A percentile compares a stretch with the other conserved stretches of the same genome.
Evolutionary conservation across 1,284 basidiomycete species (phyloP).

Genomic region (Papiliotrema terrestris): DNA sequence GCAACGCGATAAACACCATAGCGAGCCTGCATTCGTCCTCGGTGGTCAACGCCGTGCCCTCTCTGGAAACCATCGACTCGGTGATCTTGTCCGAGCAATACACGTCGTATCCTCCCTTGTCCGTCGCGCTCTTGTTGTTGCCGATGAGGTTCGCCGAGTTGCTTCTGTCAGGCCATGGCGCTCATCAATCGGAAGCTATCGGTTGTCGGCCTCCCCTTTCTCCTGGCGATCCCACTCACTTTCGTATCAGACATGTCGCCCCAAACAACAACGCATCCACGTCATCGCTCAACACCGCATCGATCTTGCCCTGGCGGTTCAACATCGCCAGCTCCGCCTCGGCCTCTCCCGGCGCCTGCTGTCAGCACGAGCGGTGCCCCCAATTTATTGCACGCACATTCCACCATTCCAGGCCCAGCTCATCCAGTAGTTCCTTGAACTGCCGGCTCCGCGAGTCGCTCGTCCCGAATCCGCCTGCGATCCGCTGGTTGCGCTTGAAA

Average conservation of each 20-base stretch:
- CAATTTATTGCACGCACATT: conserved; percentile 64
- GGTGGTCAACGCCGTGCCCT: conserved; percentile 24
- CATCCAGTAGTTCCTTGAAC: conserved; percentile 77
- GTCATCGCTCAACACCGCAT: conserved; percentile 88
- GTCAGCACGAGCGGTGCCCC: conserved; percentile 1
- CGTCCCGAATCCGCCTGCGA: conserved; percentile 50
- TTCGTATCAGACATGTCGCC: conserved; percentile 72
- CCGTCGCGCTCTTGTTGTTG: conserved; percentile 52
- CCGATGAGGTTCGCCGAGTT: conserved; percentile 69
- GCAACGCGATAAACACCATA: conserved; percentile 77
- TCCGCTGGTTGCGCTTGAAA: conserved; percentile 67
- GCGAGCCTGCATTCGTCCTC: conserved; percentile 61
- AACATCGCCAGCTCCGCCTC: conserved; percentile 92
- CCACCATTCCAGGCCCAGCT: conserved; percentile 84
- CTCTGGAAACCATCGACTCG: conserved; percentile 18
- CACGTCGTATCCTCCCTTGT: conserved; percentile 68
- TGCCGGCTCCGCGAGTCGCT: conserved; percentile 61
- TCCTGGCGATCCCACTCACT: conserved; percentile 50
- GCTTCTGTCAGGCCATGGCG: conserved; percentile 51
- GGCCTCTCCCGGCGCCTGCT: conserved; percentile 85
- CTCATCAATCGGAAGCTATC: too few relatives aligned
- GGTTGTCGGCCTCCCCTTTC: not conserved
- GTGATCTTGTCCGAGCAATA: conserved; percentile 58
- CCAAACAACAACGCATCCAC: conserved; percentile 91
- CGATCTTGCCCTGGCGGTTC: conserved; percentile 74